Evolutionary conservation across 257 asterid species (phyloP).

Genomic region (Mentha longifolia): DNA sequence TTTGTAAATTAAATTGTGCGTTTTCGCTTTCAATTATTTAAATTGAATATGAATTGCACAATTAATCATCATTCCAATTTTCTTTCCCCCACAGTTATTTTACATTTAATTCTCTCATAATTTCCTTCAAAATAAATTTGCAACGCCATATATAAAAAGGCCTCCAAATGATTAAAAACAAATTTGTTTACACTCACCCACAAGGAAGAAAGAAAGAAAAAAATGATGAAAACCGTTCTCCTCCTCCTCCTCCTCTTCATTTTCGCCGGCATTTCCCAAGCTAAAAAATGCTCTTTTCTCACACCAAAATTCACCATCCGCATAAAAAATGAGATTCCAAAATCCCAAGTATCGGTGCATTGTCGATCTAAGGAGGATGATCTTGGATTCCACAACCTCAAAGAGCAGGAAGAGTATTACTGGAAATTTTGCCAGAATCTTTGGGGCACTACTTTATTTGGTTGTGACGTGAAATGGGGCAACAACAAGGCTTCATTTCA

Average conservation of each 20-base stretch:
- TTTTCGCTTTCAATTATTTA: too few species aligned
- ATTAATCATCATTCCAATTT: too few species aligned
- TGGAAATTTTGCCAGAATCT: background rate
- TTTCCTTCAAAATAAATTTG: too few species aligned
- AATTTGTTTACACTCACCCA: too few species aligned
- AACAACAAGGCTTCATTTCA: background rate
- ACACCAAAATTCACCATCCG: background rate
- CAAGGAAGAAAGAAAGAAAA: background rate
- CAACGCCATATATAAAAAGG: background rate
- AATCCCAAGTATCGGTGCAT: background rate
- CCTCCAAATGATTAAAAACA: too few species aligned
- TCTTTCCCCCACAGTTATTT: too few species aligned
- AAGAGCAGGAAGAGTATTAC: background rate
- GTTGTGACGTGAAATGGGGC: background rate
- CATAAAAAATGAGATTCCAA: background rate
- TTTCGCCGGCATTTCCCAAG: background rate
- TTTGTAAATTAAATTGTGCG: too few species aligned
- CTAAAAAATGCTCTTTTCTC: background rate
- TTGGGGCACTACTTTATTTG: background rate
- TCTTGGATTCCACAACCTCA: background rate
- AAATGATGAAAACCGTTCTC: background rate
- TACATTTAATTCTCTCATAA: too few species aligned
- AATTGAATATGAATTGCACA: too few species aligned
- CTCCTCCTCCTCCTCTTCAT: background rate
- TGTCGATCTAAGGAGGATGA: background rate